These are phyloP conservation scores for Rhizopus arrhizus DNA, from an alignment of 371 early-diverging fungal species.

Conservation along the genomic window DNA sequence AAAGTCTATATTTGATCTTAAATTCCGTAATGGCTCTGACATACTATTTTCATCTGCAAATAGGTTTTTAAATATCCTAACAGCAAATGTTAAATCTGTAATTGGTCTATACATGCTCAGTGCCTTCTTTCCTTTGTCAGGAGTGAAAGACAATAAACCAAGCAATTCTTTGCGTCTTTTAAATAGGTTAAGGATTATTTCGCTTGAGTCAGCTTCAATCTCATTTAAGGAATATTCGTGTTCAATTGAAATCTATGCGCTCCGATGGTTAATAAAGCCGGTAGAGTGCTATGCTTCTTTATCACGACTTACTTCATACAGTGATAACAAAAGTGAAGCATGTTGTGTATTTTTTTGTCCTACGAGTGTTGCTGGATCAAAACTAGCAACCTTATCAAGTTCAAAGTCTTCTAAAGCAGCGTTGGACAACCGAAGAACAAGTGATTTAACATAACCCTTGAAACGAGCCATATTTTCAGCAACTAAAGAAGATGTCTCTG, in stretches of 20 bases:
- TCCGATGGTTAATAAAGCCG: no score
- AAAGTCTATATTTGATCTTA: conserved; percentile 47
- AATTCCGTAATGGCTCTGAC: conserved; percentile 8
- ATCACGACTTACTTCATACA: conserved; percentile 50
- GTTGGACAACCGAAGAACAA: conserved; percentile 35
- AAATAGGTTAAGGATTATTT: conserved; percentile 39
- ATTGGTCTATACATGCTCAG: neutral
- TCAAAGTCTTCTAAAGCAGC: conserved; percentile 58
- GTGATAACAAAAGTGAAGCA: conserved; percentile 48
- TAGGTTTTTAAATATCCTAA: conserved; percentile 32
- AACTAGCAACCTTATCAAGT: conserved; percentile 57
- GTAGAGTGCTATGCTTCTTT: neutral
- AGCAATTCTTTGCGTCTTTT: conserved; percentile 35
- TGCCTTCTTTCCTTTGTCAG: conserved; percentile 43
- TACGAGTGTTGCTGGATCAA: conserved; percentile 50
- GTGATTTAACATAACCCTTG: conserved; percentile 21
- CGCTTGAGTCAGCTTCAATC: conserved; percentile 29
- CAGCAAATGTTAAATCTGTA: conserved; percentile 30
- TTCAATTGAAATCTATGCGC: conserved; percentile 43
- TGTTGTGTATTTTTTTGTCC: conserved; percentile 57
- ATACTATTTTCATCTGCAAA: conserved; percentile 21
- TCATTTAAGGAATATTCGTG: conserved; percentile 32
- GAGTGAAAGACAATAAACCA: conserved; percentile 26
- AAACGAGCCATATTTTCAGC: conserved; percentile 9
- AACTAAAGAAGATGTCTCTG: conserved; percentile 12